Conservation (phyloP, 371 early-diverging fungal genomes). For the Circinella umbellata region DNA sequence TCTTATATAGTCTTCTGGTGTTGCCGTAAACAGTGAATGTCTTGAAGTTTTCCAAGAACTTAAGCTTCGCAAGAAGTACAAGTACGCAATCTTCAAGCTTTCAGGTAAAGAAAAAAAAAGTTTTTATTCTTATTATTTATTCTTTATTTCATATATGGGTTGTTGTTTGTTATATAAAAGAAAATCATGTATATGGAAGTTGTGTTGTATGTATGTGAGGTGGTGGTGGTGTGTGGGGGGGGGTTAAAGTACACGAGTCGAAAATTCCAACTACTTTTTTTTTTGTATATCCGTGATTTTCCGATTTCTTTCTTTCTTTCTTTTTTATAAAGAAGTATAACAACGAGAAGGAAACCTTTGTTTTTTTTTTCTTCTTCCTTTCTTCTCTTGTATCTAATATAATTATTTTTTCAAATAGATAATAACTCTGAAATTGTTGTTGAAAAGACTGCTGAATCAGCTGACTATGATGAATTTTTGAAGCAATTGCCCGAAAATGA, state of each 20-base stretch:
- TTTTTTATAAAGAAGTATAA: too few relatives aligned
- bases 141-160: neutral
- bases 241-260: too few relatives aligned
- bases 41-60: constrained; percentile 67
- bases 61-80: constrained; percentile 75
- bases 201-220: too few relatives aligned
- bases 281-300: too few relatives aligned
- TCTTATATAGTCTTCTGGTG: constrained; percentile 67
- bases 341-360: neutral
- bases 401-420: constrained; percentile 43
- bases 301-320: too few relatives aligned
- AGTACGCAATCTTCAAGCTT: constrained; percentile 83
- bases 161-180: too few relatives aligned
- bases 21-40: constrained; percentile 68
- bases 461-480: constrained; percentile 73
- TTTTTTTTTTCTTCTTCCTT: too few relatives aligned
- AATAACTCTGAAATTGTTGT: constrained; percentile 67
- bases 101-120: constrained; percentile 40
- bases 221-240: too few relatives aligned
- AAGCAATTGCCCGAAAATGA: constrained; percentile 64
- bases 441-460: constrained; percentile 60
- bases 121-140: neutral
- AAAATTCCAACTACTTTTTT: too few relatives aligned
- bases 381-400: too few relatives aligned
- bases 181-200: neutral